Evolutionary conservation across 75 land plant genomes (phyloP).

Genomic region (Gnetum montanum): DNA sequence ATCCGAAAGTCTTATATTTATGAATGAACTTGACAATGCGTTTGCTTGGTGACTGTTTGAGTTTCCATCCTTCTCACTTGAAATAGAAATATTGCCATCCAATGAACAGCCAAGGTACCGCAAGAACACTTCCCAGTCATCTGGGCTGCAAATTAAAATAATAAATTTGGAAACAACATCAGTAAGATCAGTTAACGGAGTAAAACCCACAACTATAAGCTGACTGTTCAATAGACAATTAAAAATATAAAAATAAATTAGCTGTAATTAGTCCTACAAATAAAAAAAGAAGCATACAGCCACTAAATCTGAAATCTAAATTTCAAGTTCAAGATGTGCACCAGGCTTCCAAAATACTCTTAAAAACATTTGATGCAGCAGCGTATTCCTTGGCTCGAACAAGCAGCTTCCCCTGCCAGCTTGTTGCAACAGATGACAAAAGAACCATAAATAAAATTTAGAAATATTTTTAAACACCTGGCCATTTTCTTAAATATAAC

Average conservation of each 20-base stretch:
- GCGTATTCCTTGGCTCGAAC: constrained; percentile 56
- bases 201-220: no score
- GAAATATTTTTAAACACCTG: background rate
- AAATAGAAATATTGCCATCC: constrained; percentile 30
- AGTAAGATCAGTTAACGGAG: no score
- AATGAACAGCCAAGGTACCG: constrained; percentile 61
- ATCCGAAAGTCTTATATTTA: background rate
- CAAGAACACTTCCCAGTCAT: constrained; percentile 85
- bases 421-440: constrained; percentile 37
- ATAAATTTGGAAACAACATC: background rate
- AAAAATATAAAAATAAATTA: no score
- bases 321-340: no score
- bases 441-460: constrained; percentile 1
- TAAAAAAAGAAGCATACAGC: no score
- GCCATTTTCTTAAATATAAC: no score
- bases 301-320: no score
- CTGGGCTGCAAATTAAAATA: constrained; percentile 50
- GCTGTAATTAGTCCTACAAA: no score
- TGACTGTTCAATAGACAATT: no score
- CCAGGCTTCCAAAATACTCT: constrained; percentile 60
- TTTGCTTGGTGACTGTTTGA: background rate
- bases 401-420: constrained; percentile 95
- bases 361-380: constrained; percentile 52
- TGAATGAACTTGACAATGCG: background rate
- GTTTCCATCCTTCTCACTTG: background rate